These are phyloP conservation scores for Gossypium davidsonii DNA, from an alignment of 441 rosid species.

Conservation along the genomic window DNA sequence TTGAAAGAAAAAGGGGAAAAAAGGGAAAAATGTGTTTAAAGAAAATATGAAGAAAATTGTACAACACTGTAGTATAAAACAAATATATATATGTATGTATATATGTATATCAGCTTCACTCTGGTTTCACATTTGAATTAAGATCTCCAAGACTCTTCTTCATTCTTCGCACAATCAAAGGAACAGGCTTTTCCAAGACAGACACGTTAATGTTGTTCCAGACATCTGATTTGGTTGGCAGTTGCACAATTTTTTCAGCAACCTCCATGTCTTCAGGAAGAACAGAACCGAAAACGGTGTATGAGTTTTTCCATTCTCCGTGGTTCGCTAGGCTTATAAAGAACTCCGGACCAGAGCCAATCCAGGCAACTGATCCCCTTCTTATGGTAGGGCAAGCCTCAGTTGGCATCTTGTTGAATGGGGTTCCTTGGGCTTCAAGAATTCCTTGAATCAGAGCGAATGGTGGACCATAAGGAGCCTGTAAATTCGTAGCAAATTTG, in stretches of 20 bases:
- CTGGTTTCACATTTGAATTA: constrained; percentile 13
- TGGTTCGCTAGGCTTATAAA: constrained; percentile 85
- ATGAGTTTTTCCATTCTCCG: constrained; percentile 65
- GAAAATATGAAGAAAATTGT: background rate
- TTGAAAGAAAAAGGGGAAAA: no score
- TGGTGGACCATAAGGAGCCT: constrained; percentile 92
- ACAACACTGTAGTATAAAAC: background rate
- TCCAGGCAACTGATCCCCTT: constrained; percentile 91
- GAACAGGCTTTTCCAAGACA: constrained; percentile 58
- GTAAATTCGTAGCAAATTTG: background rate
- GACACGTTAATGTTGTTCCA: constrained; percentile 83
- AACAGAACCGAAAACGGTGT: constrained; percentile 78
- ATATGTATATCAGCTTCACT: background rate
- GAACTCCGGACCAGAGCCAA: constrained; percentile 85
- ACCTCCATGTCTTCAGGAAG: constrained; percentile 75
- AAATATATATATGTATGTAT: background rate
- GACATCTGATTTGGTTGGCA: constrained; percentile 66
- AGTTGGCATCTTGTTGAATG: constrained; percentile 45
- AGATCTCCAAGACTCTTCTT: constrained; percentile 27
- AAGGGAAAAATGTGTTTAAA: background rate
- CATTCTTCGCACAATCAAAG: constrained; percentile 49
- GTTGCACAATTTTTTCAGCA: constrained; percentile 57
- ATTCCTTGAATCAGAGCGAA: constrained; percentile 88
- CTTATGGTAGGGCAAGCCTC: constrained; percentile 71
- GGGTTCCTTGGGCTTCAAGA: constrained; percentile 65